Conservation (phyloP, 495 filamentous ascomycete genomes). For the Neurospora tetrasperma region DNA sequence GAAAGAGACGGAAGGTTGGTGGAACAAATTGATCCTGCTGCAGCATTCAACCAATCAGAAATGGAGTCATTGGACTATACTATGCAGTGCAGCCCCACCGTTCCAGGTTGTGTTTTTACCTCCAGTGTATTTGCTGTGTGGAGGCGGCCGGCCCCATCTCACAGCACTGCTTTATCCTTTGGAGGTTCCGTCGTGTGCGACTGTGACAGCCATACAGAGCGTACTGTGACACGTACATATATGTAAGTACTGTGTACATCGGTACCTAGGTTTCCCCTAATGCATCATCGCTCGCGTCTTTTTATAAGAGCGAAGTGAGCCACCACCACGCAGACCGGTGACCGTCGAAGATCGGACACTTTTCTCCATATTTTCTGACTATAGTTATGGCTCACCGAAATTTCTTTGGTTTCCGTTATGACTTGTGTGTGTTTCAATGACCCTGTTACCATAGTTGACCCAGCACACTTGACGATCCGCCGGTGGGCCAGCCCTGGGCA, state of each 20-base stretch:
- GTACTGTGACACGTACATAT: not conserved
- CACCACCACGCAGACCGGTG: not conserved
- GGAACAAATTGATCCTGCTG: not conserved
- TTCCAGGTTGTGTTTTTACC: not conserved
- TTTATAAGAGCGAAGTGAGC: not conserved
- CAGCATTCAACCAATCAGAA: not conserved
- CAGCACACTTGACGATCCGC: not conserved
- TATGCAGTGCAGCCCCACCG: not conserved
- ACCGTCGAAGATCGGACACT: not conserved
- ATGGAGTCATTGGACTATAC: not conserved
- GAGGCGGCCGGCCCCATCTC: not conserved
- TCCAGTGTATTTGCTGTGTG: not conserved
- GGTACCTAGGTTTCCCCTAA: not conserved
- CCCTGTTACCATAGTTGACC: not conserved
- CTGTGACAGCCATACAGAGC: not conserved
- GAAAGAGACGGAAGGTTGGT: not conserved
- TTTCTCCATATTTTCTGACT: not conserved
- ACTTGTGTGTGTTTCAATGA: not conserved
- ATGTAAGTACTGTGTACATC: too few species aligned
- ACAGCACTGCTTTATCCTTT: not conserved
- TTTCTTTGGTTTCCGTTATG: not conserved
- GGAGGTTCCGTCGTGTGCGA: not conserved
- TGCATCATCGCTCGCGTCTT: not conserved
- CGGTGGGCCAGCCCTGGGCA: not conserved
- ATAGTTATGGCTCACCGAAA: not conserved